phyloP scores from a whole-genome alignment of 2,329 filamentous ascomycete genomes.

The Capronia epimyces region DNA sequence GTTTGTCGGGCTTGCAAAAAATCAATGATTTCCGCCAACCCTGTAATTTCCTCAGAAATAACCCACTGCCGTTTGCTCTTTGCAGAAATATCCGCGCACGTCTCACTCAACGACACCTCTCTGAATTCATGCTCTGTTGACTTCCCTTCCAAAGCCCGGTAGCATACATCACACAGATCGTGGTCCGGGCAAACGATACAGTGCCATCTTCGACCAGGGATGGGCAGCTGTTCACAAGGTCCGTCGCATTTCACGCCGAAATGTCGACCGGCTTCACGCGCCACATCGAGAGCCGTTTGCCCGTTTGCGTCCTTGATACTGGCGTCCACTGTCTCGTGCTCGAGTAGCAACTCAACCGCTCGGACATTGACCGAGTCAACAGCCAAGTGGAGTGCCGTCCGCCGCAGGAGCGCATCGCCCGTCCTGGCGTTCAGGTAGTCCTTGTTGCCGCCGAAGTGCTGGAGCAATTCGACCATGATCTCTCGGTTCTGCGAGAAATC shows the following conservation, averaged over 20 bases:
- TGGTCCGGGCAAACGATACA: slow-evolving; percentile 5
- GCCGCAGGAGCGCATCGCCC: slow-evolving; percentile 1
- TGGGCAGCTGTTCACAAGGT: background rate
- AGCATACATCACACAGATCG: slow-evolving; percentile 3
- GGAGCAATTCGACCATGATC: slow-evolving; percentile 1
- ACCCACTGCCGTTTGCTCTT: background rate
- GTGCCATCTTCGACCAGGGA: slow-evolving; percentile 2
- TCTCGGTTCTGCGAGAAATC: slow-evolving; percentile 2
- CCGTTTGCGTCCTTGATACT: background rate
- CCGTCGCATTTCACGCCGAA: slow-evolving; percentile 1
- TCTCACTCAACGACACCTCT: background rate
- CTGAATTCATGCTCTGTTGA: background rate
- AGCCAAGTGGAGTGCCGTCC: slow-evolving; percentile 19
- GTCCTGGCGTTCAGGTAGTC: slow-evolving; percentile 4
- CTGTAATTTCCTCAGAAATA: background rate
- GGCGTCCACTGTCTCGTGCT: slow-evolving; percentile 1
- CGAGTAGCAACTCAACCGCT: slow-evolving; percentile 11
- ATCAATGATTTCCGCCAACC: background rate
- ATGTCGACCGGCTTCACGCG: background rate
- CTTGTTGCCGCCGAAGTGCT: background rate
- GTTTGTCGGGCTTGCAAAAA: background rate
- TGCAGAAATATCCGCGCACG: background rate
- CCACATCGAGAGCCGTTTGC: background rate
- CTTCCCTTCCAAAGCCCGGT: background rate
- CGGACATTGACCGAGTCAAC: slow-evolving; percentile 8